Base-by-base conservation (phyloP, 2,329 filamentous ascomycete species). In the Furcasterigmium sp. region DNA sequence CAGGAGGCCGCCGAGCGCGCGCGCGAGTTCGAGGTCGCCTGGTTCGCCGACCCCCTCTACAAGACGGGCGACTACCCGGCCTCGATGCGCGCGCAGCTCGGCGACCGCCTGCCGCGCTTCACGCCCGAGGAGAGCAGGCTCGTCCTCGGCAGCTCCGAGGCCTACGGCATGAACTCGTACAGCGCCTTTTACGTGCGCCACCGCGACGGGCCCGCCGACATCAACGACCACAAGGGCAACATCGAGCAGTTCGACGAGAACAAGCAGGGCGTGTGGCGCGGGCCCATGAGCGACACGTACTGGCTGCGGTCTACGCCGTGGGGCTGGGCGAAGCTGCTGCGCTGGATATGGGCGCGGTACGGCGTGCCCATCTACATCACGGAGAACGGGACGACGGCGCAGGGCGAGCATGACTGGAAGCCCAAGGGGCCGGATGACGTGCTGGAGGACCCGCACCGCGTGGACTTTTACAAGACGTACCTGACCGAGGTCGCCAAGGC, bases 151-250 rank as follows among this genome's bases (percentile, higher is more conserved):
- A 65, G 62, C 44, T 64, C 62, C 3, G 59, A 65, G 37, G 58
- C 59, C 19, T 69, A 68, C 40, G 66, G 65, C 23, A 69, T 69
- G 62, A 68, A 69, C 49, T 67, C 63, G 13, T 70, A 69, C 52
- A 65, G 63, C 1, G 59, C 64, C 0, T 67, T 67, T 35, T 69
- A 58, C 26, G 55, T 65, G 13, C 56, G 53, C 5, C 61, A 68
- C 45, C 58, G 58, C 13, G 58, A 56, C 26, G 55, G 45, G n/a
- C 57, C 53, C 21, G 51, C 65, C 8, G 64, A 65, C 28, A 56
- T 62, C 36, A 62, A 60, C 25, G 65, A 69, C 39, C 61, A 66
- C 48, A 56, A 59, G n/a, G 65, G 65, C 18, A 68, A 69, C 32
- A 51, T 68, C 4, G 55, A 64, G 9, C 54, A 62, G 8, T 50